phyloP scores from a whole-genome alignment of 257 asterid species.

The Agastache rugosa region DNA sequence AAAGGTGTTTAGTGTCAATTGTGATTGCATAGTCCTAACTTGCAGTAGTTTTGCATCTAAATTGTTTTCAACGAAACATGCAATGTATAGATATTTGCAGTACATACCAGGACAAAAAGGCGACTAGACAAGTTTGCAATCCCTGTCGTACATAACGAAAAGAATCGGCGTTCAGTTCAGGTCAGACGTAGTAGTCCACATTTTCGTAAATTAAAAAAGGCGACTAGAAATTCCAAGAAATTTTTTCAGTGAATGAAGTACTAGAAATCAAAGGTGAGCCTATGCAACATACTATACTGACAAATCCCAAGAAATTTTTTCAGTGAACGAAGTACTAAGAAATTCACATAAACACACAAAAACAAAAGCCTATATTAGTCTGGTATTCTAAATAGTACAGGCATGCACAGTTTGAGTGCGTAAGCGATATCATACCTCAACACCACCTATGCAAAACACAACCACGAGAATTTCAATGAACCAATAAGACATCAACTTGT shows the following conservation, averaged over 20 bases:
- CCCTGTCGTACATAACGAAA: conserved; percentile 61
- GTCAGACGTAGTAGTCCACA: conserved; percentile 6
- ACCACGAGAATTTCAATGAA: conserved; percentile 91
- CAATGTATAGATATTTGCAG: not conserved
- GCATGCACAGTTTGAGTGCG: not conserved
- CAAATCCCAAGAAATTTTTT: not conserved
- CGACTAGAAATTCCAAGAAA: not conserved
- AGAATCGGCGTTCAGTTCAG: conserved; percentile 32
- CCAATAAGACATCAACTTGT: conserved; percentile 88
- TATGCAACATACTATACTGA: too few relatives aligned
- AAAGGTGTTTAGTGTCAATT: not conserved
- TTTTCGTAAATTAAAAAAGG: conserved; percentile 4
- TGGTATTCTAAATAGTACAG: not conserved
- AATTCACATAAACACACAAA: not conserved
- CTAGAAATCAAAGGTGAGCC: too few relatives aligned
- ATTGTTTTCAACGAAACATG: not conserved
- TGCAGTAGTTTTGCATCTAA: not conserved
- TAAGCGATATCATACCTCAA: conserved; percentile 64
- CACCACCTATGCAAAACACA: conserved; percentile 86
- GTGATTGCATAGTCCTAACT: not conserved
- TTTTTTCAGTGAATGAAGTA: not conserved
- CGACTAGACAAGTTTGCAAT: conserved; percentile 88
- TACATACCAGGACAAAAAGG: conserved; percentile 81
- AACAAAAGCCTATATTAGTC: not conserved
- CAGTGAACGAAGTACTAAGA: not conserved